Base-by-base conservation (phyloP, 768 basidiomycete genomes). In the Phylloporus rhodoxanthus region DNA sequence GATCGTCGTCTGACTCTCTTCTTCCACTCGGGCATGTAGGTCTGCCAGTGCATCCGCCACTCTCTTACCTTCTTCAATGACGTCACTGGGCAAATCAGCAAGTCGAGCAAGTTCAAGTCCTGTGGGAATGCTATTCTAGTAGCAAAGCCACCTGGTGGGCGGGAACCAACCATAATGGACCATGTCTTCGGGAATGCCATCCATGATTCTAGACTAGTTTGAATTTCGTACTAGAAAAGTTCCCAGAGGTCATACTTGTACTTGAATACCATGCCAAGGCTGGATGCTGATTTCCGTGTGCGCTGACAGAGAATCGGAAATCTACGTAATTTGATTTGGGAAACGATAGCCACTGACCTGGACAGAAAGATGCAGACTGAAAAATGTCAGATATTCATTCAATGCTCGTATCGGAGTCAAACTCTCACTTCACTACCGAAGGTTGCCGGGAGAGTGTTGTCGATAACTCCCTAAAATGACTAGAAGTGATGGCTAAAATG, bases 91-190 rank as follows among this genome's bases (percentile, higher is more conserved):
- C 1, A 99, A 72, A 60, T 93, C 91, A 1, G 91, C 93, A 5
- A 95, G 76, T 41, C 81, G 80, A 11, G 94, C 93, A 23, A 97
- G 78, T 57, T 96, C 88, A 10, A 99, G 72, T 3, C 95, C 94
- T 94, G 54, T 20, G n/a, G 30, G 32, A 30, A 30, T 14, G 17
- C 19, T 23, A 20, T 47, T 49, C 20, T n/a, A 55, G n/a, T 21
- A 47, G 4, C 17, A 14, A 15, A 33, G 14, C 4, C n/a, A 8
- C 20, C 47, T n/a, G 34, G 48, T 17, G 42, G 32, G 45, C 20
- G 50, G 36, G 23, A 53, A 55, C 55, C 39, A 47, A 88, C 90
- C 90, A 58, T 92, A 91, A 63, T 91, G 86, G n/a, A 72, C 74
- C 23, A 72, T 56, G 25, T 79, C 75, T 29, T 84, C 79, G 0